A percentile compares a stretch with the other conserved stretches of the same genome.
These are phyloP conservation scores for Cordyceps javanica DNA, from an alignment of 2,329 filamentous ascomycete genomes.

Conservation along the genomic window DNA sequence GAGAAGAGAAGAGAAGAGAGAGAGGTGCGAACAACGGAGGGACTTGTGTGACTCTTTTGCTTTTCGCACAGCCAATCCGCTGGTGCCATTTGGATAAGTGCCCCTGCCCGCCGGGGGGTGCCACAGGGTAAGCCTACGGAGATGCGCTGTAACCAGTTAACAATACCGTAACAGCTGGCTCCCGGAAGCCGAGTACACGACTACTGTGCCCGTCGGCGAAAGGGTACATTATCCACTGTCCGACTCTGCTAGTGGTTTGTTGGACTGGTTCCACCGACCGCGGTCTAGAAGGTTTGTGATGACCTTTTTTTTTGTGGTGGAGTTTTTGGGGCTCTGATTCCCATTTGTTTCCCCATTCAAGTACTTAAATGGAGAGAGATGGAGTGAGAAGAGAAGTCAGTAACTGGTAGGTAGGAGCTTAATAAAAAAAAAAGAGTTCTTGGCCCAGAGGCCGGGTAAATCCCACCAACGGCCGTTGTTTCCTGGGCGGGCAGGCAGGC, in stretches of 20 bases:
- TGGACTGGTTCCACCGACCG: slow-evolving; percentile 10
- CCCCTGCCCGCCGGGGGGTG: too few relatives aligned
- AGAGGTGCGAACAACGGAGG: too few relatives aligned
- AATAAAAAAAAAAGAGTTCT: too few relatives aligned
- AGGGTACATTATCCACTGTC: slow-evolving; percentile 10
- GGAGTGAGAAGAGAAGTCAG: too few relatives aligned
- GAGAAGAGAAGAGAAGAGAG: too few relatives aligned
- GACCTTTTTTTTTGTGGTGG: neutral
- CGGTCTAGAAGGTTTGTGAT: slow-evolving; percentile 6
- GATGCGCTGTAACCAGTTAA: slow-evolving; percentile 3
- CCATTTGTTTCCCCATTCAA: neutral
- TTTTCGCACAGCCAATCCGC: too few relatives aligned
- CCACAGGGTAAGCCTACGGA: neutral
- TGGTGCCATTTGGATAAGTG: too few relatives aligned
- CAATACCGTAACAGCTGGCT: neutral
- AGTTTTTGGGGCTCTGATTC: neutral
- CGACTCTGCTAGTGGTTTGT: slow-evolving; percentile 2
- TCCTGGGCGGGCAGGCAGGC: too few relatives aligned
- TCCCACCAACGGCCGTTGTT: too few relatives aligned
- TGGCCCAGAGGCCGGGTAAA: too few relatives aligned
- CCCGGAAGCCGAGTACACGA: neutral
- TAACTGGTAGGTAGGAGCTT: too few relatives aligned
- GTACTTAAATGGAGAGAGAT: neutral
- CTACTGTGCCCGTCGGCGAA: neutral
- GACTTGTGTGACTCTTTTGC: neutral